Evolutionary conservation across 75 land plant species (phyloP).

Genomic region (Cupressus sempervirens): DNA sequence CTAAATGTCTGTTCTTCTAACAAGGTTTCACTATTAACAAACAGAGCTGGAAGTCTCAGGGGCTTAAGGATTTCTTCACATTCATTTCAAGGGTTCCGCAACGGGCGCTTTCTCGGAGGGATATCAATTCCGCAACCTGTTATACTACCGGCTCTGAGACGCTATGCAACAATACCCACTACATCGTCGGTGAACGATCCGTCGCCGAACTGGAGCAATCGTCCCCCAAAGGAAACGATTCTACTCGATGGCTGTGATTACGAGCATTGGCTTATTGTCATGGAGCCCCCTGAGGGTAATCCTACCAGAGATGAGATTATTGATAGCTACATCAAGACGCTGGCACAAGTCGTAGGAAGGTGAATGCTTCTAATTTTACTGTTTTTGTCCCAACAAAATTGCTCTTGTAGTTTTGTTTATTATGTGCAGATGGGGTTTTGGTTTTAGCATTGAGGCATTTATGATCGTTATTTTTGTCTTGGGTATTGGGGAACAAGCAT

Average conservation of each 20-base stretch:
- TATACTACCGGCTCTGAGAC: neutral
- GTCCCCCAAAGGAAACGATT: constrained; percentile 57
- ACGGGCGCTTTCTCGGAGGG: constrained; percentile 16
- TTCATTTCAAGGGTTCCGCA: constrained; percentile 4
- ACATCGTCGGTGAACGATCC: constrained; percentile 50
- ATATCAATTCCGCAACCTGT: neutral
- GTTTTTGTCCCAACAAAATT: neutral
- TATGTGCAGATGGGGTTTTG: neutral
- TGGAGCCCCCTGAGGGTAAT: constrained; percentile 32
- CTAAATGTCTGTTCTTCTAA: neutral
- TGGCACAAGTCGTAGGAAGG: constrained; percentile 37
- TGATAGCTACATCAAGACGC: constrained; percentile 35
- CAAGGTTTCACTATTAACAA: neutral
- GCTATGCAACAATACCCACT: constrained; percentile 22
- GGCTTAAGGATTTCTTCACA: neutral
- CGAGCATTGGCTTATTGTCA: constrained; percentile 49
- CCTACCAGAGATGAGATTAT: constrained; percentile 34
- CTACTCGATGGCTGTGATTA: constrained; percentile 45
- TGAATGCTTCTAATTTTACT: neutral
- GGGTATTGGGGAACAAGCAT: neutral
- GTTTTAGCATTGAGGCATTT: neutral
- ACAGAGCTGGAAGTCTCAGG: neutral
- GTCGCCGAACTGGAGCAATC: constrained; percentile 58
- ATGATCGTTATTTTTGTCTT: neutral
- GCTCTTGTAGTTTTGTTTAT: neutral